Evolutionary conservation across 305 asterid genomes (phyloP).

Genomic region (Ilex paraguariensis): DNA sequence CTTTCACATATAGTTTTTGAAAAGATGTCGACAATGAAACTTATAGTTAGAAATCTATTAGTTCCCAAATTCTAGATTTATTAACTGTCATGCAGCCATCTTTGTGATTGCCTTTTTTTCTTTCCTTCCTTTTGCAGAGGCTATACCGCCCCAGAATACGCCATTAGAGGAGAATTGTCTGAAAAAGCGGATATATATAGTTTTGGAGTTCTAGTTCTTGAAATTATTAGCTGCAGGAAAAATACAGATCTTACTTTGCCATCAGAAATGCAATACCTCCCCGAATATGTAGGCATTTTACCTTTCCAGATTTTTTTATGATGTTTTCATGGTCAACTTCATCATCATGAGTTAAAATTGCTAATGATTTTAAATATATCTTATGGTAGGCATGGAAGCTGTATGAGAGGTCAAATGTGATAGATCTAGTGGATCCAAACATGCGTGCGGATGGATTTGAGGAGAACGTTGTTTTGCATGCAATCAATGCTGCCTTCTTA

Average conservation of each 20-base stretch:
- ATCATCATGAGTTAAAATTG: too few relatives aligned
- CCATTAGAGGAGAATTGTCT: constrained; percentile 65
- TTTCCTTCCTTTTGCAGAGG: constrained; percentile 34
- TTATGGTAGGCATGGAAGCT: constrained; percentile 64
- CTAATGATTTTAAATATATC: background rate
- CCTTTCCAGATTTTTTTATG: constrained; percentile 6
- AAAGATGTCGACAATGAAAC: too few relatives aligned
- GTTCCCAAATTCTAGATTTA: too few relatives aligned
- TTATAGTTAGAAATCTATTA: too few relatives aligned
- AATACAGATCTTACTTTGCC: constrained; percentile 62
- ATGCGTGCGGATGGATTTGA: constrained; percentile 31
- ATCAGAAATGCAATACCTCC: constrained; percentile 76
- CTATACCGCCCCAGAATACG: constrained; percentile 80
- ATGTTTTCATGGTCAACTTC: background rate
- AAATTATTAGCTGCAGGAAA: constrained; percentile 61
- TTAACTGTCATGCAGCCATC: background rate
- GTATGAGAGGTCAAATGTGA: constrained; percentile 49
- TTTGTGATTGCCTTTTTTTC: background rate
- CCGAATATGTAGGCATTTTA: constrained; percentile 51
- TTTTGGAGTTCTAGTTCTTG: constrained; percentile 71
- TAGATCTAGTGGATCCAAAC: constrained; percentile 53
- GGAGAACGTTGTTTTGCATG: constrained; percentile 47
- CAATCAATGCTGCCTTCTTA: constrained; percentile 46
- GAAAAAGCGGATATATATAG: constrained; percentile 83
- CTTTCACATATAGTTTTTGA: too few relatives aligned